A percentile compares a stretch with the other conserved stretches of the same genome.
Evolutionary conservation across 2,329 filamentous ascomycete genomes (phyloP).

Genomic region (Sarocladiaceae sp.): DNA sequence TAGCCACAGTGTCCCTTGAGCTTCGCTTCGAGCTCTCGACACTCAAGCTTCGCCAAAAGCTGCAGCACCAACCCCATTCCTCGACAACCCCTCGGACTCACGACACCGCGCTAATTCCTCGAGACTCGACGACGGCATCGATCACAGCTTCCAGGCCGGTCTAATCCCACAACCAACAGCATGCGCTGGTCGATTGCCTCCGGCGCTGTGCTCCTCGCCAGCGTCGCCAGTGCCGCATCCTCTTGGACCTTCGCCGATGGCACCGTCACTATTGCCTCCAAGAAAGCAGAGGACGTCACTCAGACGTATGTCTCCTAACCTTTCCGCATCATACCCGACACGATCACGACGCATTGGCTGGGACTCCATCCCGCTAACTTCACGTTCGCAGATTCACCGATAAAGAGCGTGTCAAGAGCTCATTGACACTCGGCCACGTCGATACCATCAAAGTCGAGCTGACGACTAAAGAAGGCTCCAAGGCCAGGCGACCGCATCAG

Average conservation of each 20-base stretch:
- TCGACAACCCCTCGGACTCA: no score
- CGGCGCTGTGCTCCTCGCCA: constrained; percentile 38
- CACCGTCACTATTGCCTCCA: constrained; percentile 57
- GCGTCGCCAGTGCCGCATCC: constrained; percentile 45
- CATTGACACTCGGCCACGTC: constrained; percentile 57
- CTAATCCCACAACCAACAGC: constrained; percentile 13
- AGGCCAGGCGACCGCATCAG: constrained; percentile 82
- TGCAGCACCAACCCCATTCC: constrained; percentile 18
- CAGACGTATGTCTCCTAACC: constrained; percentile 35
- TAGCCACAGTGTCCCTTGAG: no score
- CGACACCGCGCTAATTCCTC: neutral
- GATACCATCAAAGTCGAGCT: constrained; percentile 78
- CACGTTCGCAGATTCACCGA: constrained; percentile 45
- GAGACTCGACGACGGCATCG: neutral
- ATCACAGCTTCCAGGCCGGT: neutral
- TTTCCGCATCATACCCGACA: no score
- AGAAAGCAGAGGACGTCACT: constrained; percentile 57
- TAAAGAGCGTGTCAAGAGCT: constrained; percentile 53
- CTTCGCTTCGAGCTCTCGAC: no score
- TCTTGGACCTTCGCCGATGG: constrained; percentile 72
- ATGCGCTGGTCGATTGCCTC: constrained; percentile 33
- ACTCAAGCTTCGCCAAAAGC: no score
- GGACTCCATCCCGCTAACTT: no score
- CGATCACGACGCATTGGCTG: no score
- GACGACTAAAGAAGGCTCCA: constrained; percentile 72